phyloP scores from a whole-genome alignment of 768 basidiomycete genomes.

The Punctularia strigosozonata region DNA sequence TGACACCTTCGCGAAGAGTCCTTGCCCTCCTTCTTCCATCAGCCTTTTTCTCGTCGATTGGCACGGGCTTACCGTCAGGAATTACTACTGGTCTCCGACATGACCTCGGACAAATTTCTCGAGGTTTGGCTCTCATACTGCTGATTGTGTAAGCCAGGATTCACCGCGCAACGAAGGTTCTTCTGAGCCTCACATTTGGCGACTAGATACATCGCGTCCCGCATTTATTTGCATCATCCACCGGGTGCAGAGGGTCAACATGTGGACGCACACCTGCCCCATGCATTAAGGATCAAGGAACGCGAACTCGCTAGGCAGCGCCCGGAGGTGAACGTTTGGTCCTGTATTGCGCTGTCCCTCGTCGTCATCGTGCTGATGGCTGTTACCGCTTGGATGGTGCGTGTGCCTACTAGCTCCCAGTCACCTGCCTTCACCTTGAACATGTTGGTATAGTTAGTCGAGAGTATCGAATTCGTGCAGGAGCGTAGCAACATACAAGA shows the following conservation, averaged over 20 bases:
- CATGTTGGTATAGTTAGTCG: constrained; percentile 38
- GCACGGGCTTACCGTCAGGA: too few species aligned
- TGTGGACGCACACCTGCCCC: constrained; percentile 29
- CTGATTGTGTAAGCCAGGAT: constrained; percentile 41
- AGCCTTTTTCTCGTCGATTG: constrained; percentile 56
- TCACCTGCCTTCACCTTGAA: not conserved
- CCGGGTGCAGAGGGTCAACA: constrained; percentile 51
- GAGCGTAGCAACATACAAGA: constrained; percentile 28
- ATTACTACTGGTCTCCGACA: too few species aligned
- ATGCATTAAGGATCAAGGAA: constrained; percentile 22
- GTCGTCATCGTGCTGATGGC: constrained; percentile 51
- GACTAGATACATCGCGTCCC: constrained; percentile 49
- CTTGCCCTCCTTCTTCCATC: constrained; percentile 52
- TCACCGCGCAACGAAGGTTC: not conserved
- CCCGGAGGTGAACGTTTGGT: constrained; percentile 53
- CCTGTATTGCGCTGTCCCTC: constrained; percentile 40
- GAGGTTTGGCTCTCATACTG: constrained; percentile 53
- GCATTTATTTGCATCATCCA: constrained; percentile 60
- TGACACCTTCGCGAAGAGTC: constrained; percentile 27
- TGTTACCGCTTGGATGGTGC: constrained; percentile 59
- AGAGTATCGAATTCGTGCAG: constrained; percentile 47
- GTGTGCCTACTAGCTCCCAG: not conserved
- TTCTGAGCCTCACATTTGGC: not conserved
- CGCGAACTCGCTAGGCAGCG: constrained; percentile 30
- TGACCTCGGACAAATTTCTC: too few species aligned